Base-by-base conservation (phyloP, 352 stramenopile genomes). In the Phytophthora cajani region DNA sequence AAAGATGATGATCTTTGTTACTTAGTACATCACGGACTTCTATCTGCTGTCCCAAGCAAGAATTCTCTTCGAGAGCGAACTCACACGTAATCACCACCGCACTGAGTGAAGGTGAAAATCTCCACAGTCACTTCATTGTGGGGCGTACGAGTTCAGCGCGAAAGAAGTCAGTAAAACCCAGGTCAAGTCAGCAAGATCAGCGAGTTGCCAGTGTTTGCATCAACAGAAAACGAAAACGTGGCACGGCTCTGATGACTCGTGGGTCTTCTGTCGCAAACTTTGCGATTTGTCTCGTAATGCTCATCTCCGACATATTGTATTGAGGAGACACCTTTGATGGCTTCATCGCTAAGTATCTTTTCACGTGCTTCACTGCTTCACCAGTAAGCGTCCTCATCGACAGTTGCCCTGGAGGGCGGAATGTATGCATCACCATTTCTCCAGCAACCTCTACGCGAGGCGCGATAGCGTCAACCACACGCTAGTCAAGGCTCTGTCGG, bases 401-500 rank as follows among this genome's bases (percentile, higher is more conserved):
- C 5, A 44, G 38, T 44, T 44, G 38, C 38, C 44, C 2, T 27
- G 9, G 9, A 7, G n/a, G 17, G 19, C 9, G 46, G 46, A 52
- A 52, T 52, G 46, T 52, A 52, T 52, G 46, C 46, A 52, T 52
- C 8, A 52, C 46, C 46, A 52, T 52, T 52, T 52, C 17, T 12
- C 19, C 17, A 51, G 46, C n/a, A 51, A 30, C 7, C 17, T 51
- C 46, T 27, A 51, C n/a, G n/a, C 12, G 9, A 16, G 7, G 14
- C 44, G 14, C 44, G 17, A 47, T 49, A 23, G 46, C 46, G 19
- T 27, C 9, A 52, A 52, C n/a, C 46, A 5, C 46, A 23, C 16
- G 17, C n/a, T 52, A 10, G n/a, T 30, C 46, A 52, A 52, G 14
- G 42, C 42, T 49, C 16, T 5, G 14, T 21, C 16, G n/a, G 46